Percentiles rank a stretch among this genome's conserved stretches.
phyloP scores from a whole-genome alignment of 2,329 filamentous ascomycete species.

The Pestalotiopsis sp. region DNA sequence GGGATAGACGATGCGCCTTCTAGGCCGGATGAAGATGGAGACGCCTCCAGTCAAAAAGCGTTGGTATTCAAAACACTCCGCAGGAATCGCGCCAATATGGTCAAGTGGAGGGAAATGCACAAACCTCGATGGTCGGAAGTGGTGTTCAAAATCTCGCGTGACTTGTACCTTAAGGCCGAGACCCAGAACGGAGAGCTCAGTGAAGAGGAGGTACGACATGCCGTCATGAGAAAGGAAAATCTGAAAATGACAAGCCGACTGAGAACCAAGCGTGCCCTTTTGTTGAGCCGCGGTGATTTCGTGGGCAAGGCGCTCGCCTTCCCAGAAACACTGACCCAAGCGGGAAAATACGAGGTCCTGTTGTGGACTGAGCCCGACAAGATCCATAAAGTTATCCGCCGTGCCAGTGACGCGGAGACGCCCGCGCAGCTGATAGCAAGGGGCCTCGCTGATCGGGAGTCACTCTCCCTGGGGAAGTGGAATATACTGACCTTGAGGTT shows the following conservation, averaged over 20 bases:
- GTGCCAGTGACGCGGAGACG: not conserved
- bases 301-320: slow-evolving; percentile 14
- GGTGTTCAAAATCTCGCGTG: not conserved
- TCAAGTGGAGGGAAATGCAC: too few species aligned
- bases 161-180: not conserved
- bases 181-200: not conserved
- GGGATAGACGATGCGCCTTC: too few species aligned
- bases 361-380: not conserved
- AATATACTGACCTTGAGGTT: not conserved
- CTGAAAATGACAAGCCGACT: not conserved
- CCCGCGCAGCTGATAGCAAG: not conserved
- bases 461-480: not conserved
- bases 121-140: too few species aligned
- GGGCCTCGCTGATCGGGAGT: too few species aligned
- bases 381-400: not conserved
- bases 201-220: not conserved
- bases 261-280: not conserved
- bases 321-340: not conserved
- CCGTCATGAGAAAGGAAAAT: not conserved
- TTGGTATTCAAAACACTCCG: too few species aligned
- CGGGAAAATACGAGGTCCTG: not conserved
- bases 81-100: too few species aligned
- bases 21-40: too few species aligned
- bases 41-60: too few species aligned
- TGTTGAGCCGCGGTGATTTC: slow-evolving; percentile 14